phyloP scores from a whole-genome alignment of 73 alveolate genomes.

The Tetrahymena borealis region DNA sequence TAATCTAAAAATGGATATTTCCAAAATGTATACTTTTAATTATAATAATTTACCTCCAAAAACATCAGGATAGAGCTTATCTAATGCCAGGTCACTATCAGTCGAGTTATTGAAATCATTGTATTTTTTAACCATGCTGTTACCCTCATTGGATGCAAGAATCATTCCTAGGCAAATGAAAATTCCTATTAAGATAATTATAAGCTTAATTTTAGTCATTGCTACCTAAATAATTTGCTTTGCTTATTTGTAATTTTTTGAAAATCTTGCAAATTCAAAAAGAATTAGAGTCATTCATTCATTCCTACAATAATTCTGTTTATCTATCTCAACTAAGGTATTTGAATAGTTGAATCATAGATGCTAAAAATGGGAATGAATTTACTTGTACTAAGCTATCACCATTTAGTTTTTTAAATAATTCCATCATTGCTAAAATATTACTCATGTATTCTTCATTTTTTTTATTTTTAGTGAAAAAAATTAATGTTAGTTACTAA shows the following conservation, averaged over 20 bases:
- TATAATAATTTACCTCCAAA: background rate
- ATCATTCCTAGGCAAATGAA: background rate
- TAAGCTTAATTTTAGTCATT: background rate
- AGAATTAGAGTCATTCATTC: too few species aligned
- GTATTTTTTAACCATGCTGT: background rate
- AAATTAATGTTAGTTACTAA: too few species aligned
- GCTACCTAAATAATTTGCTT: background rate
- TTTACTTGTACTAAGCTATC: too few species aligned
- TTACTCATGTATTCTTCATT: too few species aligned
- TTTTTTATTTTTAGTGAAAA: too few species aligned
- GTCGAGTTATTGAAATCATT: background rate
- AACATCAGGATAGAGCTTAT: background rate
- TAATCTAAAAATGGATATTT: background rate
- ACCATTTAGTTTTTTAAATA: too few species aligned
- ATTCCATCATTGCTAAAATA: too few species aligned
- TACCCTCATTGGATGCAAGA: background rate
- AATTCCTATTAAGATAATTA: background rate
- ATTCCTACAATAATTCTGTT: too few species aligned
- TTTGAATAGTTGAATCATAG: too few species aligned
- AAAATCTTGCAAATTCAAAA: too few species aligned
- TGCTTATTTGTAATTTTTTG: background rate
- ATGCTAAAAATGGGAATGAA: too few species aligned
- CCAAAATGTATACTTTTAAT: background rate
- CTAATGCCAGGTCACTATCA: background rate
- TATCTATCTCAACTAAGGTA: too few species aligned